Conservation (phyloP, 2,329 filamentous ascomycete species). For the Cryphonectria nitschkei region DNA sequence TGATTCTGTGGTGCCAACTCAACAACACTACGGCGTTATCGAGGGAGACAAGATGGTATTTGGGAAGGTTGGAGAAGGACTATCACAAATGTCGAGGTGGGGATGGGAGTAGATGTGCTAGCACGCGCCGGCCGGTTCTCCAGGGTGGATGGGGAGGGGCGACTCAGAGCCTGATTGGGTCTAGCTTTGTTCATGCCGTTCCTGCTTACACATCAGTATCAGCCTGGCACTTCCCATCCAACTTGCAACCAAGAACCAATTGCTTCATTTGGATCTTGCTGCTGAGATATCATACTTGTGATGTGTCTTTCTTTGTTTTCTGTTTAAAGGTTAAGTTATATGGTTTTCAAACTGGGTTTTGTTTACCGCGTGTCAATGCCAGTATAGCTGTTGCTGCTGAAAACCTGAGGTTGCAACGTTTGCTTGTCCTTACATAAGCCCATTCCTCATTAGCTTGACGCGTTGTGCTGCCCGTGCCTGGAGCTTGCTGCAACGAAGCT, state of each 20-base stretch:
- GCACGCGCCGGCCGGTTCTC: neutral
- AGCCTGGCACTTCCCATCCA: neutral
- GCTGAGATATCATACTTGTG: neutral
- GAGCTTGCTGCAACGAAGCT: constrained; percentile 41
- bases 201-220: neutral
- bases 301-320: neutral
- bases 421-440: neutral
- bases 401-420: neutral
- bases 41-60: constrained; percentile 5
- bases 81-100: constrained; percentile 27
- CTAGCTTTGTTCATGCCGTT: neutral
- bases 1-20: constrained; percentile 6
- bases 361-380: too few species aligned
- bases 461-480: constrained; percentile 45
- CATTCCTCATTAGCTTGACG: constrained; percentile 29
- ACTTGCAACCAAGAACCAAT: neutral
- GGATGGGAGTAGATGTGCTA: constrained; percentile 11
- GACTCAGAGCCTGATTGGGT: neutral
- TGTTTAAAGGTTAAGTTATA: too few species aligned
- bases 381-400: neutral
- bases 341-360: too few species aligned
- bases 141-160: neutral
- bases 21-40: constrained; percentile 9
- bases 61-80: constrained; percentile 25
- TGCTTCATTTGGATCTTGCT: neutral